These are phyloP conservation scores for Cryptococcus maquisensis DNA, from an alignment of 1,284 basidiomycete genomes.

Conservation along the genomic window DNA sequence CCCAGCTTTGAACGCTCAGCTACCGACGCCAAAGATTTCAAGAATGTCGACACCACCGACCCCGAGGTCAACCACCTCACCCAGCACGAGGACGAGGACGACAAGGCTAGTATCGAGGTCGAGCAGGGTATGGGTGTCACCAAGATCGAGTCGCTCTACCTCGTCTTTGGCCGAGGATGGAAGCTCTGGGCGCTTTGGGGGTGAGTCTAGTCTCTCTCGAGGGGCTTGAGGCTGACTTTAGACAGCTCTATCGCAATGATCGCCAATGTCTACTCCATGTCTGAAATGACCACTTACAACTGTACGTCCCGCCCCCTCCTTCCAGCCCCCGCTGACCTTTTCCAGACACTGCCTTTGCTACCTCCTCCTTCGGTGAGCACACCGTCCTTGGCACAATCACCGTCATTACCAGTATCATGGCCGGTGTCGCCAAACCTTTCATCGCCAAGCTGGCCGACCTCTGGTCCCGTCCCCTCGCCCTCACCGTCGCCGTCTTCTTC, in stretches of 20 bases:
- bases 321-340: not conserved
- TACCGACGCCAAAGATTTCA: slow-evolving; percentile 1
- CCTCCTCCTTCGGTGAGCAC: slow-evolving; percentile 41
- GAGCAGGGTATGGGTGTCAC: slow-evolving; percentile 38
- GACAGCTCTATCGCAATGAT: slow-evolving; percentile 27
- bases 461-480: slow-evolving; percentile 26
- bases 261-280: slow-evolving; percentile 27
- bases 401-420: slow-evolving; percentile 39
- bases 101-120: slow-evolving; percentile 4
- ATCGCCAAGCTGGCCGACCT: slow-evolving; percentile 41
- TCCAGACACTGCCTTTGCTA: slow-evolving; percentile 34
- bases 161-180: slow-evolving; percentile 33
- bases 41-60: not conserved
- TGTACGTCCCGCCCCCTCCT: slow-evolving; percentile 12
- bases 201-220: slow-evolving; percentile 9
- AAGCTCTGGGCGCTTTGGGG: slow-evolving; percentile 29
- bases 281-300: slow-evolving; percentile 25
- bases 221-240: not conserved
- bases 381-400: slow-evolving; percentile 40
- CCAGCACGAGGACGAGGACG: not conserved
- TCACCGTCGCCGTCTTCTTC: slow-evolving; percentile 26
- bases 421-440: slow-evolving; percentile 41
- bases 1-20: slow-evolving; percentile 3
- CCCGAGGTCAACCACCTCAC: not conserved
- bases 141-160: slow-evolving; percentile 40